Conservation (phyloP, 139 green algal genomes). For the Helicosporidium sp. region DNA sequence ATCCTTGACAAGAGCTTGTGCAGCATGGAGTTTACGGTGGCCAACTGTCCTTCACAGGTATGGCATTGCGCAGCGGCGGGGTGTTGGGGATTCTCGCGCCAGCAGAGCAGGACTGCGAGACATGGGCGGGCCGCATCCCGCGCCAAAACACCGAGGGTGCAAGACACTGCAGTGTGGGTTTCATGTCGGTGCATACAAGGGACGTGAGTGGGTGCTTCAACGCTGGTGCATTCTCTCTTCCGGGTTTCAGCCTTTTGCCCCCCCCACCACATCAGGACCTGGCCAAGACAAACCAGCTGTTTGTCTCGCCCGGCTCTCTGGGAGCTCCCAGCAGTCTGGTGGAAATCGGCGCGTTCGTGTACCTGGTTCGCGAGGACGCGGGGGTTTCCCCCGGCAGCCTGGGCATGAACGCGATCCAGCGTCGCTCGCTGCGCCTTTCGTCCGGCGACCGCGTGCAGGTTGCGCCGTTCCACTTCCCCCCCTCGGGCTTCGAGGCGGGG, state of each 20-base stretch:
- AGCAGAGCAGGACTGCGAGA: too few species aligned
- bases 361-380: conserved; percentile 28
- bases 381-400: conserved; percentile 33
- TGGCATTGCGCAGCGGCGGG: too few species aligned
- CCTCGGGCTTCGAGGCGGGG: conserved; percentile 20
- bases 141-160: too few species aligned
- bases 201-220: too few species aligned
- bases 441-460: conserved; percentile 30
- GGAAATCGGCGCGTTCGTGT: too few species aligned
- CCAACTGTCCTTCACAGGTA: conserved; percentile 19
- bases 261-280: conserved; percentile 16
- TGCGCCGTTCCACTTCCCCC: conserved; percentile 18
- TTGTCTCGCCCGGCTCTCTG: conserved; percentile 30
- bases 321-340: neutral
- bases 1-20: too few species aligned
- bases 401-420: conserved; percentile 68
- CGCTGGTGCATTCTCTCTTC: too few species aligned
- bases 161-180: too few species aligned
- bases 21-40: conserved; percentile 4
- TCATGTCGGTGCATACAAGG: too few species aligned
- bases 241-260: too few species aligned
- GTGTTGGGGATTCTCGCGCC: too few species aligned
- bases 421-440: conserved; percentile 44
- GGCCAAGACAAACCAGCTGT: conserved; percentile 53
- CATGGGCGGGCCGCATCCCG: too few species aligned